Evolutionary conservation across 495 filamentous ascomycete species (phyloP), one percentile per base, ranked within the genome.

Genomic region (Penicillium pulvis): DNA sequence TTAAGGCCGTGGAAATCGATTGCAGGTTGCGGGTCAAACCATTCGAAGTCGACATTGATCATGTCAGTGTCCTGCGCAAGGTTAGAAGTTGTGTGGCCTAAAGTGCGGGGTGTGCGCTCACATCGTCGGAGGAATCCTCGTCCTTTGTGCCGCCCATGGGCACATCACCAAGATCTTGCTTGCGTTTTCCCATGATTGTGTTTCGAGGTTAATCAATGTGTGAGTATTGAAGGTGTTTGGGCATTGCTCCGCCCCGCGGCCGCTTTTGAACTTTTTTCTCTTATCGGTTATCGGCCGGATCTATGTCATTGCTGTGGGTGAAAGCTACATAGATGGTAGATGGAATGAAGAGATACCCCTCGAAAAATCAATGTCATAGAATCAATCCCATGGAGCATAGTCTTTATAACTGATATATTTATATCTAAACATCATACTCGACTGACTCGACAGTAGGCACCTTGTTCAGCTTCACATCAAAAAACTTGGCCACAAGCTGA

Each of bases 1-100:
- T 96, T 97, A 61, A 96, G 79, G 35, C 95, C 95, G 74, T 98
- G 92, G 74, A 98, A 98, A 69, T 99, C 95, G 65, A 93, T 82
- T 17, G 88, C 82, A 6, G 90, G 80, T 64, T 96, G 89, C 58
- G 93, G 93, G 78, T 97, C 94, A 78, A 98, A 98, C 85, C 90
- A 96, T 76, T 98, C 95, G 72, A 99, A 99, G 48, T 97, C 93
- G 24, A 97, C 92, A 71, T 97, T 90, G 58, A 99, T 85, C 71
- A 94, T 89, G 73, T 95, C 87, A 62, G 89, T 85, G 50, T 96
- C 90, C 91, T 95, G 50, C 11, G 41, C 6, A 6, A 51, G 45
- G 53, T 61, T 49, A 54, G 43, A n/a, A 30, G 49, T 41, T 28
- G 24, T 33, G 28, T 10, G 41, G 58, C 50, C 39, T 12, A 7